Evolutionary conservation across 345 rosid species (phyloP).

Genomic region (Moringa oleifera): DNA sequence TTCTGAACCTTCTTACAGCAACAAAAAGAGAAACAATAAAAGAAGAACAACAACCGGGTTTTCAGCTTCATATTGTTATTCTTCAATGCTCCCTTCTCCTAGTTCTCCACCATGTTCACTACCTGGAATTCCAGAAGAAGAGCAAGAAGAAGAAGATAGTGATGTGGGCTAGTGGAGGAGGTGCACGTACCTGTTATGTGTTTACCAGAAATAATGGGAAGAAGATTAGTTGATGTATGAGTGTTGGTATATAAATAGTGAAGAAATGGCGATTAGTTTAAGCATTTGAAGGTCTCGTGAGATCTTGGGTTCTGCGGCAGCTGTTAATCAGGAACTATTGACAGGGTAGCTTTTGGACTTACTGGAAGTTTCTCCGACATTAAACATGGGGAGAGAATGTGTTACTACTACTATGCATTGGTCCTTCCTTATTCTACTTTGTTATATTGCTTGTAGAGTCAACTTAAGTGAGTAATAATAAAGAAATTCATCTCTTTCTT

Average conservation of each 20-base stretch:
- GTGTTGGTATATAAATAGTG: slow-evolving; percentile 24
- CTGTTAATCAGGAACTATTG: slow-evolving; percentile 39
- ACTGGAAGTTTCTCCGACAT: slow-evolving; percentile 59
- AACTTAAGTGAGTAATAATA: not conserved
- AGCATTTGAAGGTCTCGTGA: slow-evolving; percentile 42
- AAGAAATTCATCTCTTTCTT: slow-evolving; percentile 4
- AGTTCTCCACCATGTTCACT: slow-evolving; percentile 30
- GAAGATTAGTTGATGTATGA: slow-evolving; percentile 27
- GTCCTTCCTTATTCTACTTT: slow-evolving; percentile 26
- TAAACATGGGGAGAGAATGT: slow-evolving; percentile 59
- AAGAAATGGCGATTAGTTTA: slow-evolving; percentile 17
- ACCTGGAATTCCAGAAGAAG: not conserved
- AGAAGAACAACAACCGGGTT: slow-evolving; percentile 28
- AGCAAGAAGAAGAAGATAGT: not conserved
- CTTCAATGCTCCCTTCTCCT: slow-evolving; percentile 4
- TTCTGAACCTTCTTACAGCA: slow-evolving; percentile 19
- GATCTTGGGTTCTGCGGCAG: slow-evolving; percentile 47
- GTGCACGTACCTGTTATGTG: not conserved
- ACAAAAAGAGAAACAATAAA: slow-evolving; percentile 34
- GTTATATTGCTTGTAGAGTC: slow-evolving; percentile 19
- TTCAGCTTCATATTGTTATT: slow-evolving; percentile 27
- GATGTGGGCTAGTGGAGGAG: not conserved
- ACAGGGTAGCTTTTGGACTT: slow-evolving; percentile 43
- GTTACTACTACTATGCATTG: slow-evolving; percentile 29
- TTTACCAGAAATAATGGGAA: slow-evolving; percentile 25